Percentiles rank a stretch among this genome's conserved stretches.
Conservation (phyloP, 2,329 filamentous ascomycete genomes). For the Chaetomium strumarium region DNA sequence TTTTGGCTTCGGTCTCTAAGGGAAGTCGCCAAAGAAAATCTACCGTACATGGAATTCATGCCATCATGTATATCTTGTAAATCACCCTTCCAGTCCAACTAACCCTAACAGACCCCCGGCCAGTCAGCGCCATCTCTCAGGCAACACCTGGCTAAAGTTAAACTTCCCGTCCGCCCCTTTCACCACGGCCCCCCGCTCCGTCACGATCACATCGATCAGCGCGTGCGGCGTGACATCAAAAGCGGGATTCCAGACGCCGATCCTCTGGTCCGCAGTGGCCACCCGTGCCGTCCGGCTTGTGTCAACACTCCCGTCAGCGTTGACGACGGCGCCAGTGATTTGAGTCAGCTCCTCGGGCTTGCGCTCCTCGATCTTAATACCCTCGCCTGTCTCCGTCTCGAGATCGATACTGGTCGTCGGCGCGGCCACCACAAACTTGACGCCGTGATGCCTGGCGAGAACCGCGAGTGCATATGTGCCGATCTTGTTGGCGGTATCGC, state of each 20-base stretch:
- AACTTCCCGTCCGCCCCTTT: slow-evolving; percentile 69
- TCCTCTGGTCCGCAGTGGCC: slow-evolving; percentile 70
- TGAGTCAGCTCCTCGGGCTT: slow-evolving; percentile 75
- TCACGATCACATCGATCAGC: slow-evolving; percentile 90
- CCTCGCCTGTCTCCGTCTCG: slow-evolving; percentile 65
- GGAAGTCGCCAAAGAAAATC: no score
- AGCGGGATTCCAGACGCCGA: slow-evolving; percentile 91
- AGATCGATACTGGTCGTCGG: slow-evolving; percentile 93
- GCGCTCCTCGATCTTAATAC: slow-evolving; percentile 88
- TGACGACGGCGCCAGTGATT: slow-evolving; percentile 69
- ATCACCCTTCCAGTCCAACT: no score
- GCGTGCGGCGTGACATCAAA: slow-evolving; percentile 91
- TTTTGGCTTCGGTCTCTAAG: no score
- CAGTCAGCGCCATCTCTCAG: slow-evolving; percentile 45
- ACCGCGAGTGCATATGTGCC: slow-evolving; percentile 91
- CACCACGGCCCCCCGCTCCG: slow-evolving; percentile 80
- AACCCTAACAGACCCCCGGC: background rate
- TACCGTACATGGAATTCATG: background rate
- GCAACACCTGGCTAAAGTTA: slow-evolving; percentile 52
- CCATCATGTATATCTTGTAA: no score
- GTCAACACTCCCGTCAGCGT: slow-evolving; percentile 58
- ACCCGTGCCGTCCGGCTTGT: slow-evolving; percentile 61
- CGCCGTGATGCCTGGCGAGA: slow-evolving; percentile 77
- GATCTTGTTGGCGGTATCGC: slow-evolving; percentile 98
- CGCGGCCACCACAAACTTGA: slow-evolving; percentile 93